Evolutionary conservation across 148 eudicot species (phyloP).

Genomic region (Vaccinium macrocarpon): DNA sequence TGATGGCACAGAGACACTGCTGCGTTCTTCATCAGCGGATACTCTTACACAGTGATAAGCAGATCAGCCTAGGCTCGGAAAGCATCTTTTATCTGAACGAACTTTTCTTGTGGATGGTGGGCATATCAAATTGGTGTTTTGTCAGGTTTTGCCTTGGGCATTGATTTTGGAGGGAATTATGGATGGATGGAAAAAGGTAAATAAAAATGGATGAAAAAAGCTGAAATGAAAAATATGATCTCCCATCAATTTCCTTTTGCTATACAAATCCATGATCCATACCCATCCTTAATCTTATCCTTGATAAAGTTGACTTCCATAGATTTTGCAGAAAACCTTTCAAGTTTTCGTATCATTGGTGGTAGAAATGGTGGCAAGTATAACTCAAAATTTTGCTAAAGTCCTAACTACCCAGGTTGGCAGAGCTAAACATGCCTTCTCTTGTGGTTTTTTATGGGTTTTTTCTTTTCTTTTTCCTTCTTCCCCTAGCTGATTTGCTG

Average conservation of each 20-base stretch:
- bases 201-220: not conserved
- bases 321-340: not conserved
- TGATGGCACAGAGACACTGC: slow-evolving; percentile 20
- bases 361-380: not conserved
- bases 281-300: not conserved
- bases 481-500: not conserved
- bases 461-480: not conserved
- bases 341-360: not conserved
- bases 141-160: not conserved
- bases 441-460: slow-evolving; percentile 22
- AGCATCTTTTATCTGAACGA: not conserved
- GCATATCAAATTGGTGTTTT: not conserved
- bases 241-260: not conserved
- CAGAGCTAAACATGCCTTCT: slow-evolving; percentile 20
- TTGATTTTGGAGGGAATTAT: not conserved
- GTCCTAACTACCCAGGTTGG: slow-evolving; percentile 30
- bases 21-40: slow-evolving; percentile 3
- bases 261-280: not conserved
- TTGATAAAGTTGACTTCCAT: not conserved
- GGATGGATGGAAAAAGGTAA: not conserved
- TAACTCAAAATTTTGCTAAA: not conserved
- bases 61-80: not conserved
- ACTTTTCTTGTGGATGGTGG: slow-evolving; percentile 2
- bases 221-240: not conserved
- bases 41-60: slow-evolving; percentile 7